These are phyloP conservation scores for Pestalotiopsis sp. DNA, from an alignment of 2,329 filamentous ascomycete species.

Conservation along the genomic window DNA sequence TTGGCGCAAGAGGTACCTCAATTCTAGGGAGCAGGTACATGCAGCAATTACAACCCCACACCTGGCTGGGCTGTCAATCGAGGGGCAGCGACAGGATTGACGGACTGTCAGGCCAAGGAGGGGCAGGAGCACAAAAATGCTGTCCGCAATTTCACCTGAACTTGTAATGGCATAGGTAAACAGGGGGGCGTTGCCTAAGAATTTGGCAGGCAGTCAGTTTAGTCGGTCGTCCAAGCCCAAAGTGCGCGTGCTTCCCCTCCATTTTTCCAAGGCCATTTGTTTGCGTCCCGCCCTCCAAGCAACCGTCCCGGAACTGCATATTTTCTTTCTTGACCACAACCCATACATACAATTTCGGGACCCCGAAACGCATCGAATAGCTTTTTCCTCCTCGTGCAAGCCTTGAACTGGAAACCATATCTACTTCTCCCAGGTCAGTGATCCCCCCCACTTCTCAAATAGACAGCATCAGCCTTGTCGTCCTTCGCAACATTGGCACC, in stretches of 20 bases:
- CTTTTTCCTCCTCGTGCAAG: background rate
- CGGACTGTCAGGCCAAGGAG: constrained; percentile 1
- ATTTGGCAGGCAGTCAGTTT: background rate
- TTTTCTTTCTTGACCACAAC: background rate
- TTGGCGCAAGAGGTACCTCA: background rate
- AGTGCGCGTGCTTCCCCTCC: background rate
- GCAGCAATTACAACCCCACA: background rate
- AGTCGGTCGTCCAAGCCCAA: background rate
- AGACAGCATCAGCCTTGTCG: background rate
- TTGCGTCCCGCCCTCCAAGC: background rate
- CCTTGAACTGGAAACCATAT: background rate
- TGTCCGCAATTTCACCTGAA: constrained; percentile 1
- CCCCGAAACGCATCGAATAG: background rate
- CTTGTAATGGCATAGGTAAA: background rate
- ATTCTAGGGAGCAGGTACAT: background rate
- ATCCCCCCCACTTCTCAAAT: background rate
- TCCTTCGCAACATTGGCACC: background rate
- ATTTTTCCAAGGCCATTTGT: background rate
- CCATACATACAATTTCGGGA: background rate
- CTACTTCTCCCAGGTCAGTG: background rate
- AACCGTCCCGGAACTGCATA: background rate
- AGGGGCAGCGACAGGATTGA: background rate
- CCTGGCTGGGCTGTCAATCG: background rate
- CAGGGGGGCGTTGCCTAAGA: background rate
- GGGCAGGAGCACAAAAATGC: background rate